Percentiles rank a stretch among this genome's conserved stretches.
Evolutionary conservation across 129 eudicot species (phyloP).

Genomic region (Saussurea involucrata): DNA sequence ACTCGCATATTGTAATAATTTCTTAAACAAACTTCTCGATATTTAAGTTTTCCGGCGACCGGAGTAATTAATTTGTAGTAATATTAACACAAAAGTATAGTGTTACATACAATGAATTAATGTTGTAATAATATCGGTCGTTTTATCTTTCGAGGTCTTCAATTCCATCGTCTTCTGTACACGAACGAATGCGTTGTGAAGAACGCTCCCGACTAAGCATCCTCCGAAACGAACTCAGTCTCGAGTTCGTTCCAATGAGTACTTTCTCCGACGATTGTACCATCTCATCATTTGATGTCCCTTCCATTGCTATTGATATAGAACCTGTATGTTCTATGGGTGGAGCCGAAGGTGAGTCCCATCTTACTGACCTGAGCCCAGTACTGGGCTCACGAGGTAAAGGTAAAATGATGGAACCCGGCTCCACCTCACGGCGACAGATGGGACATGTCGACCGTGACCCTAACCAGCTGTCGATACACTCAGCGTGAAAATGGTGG

Average conservation of each 20-base stretch:
- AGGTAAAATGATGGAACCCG: slow-evolving; percentile 17
- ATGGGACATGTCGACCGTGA: slow-evolving; percentile 61
- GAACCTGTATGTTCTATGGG: slow-evolving; percentile 20
- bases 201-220: slow-evolving; percentile 57
- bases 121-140: not conserved
- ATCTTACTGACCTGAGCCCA: slow-evolving; percentile 11
- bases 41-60: not conserved
- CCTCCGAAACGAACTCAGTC: slow-evolving; percentile 58
- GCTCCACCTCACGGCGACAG: slow-evolving; percentile 59
- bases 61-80: not conserved
- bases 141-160: slow-evolving; percentile 61
- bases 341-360: slow-evolving; percentile 47
- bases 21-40: not conserved
- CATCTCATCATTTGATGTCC: slow-evolving; percentile 23
- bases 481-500: slow-evolving; percentile 61
- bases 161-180: slow-evolving; percentile 23
- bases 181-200: slow-evolving; percentile 35
- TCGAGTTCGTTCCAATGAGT: slow-evolving; percentile 39
- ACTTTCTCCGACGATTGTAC: slow-evolving; percentile 22
- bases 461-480: slow-evolving; percentile 65
- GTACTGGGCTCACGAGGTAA: slow-evolving; percentile 41
- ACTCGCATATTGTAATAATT: not conserved
- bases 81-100: slow-evolving; percentile 24
- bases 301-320: slow-evolving; percentile 11
- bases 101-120: slow-evolving; percentile 18